These are phyloP conservation scores for Erysimum pusillum DNA, from an alignment of 441 rosid species.

Conservation along the genomic window DNA sequence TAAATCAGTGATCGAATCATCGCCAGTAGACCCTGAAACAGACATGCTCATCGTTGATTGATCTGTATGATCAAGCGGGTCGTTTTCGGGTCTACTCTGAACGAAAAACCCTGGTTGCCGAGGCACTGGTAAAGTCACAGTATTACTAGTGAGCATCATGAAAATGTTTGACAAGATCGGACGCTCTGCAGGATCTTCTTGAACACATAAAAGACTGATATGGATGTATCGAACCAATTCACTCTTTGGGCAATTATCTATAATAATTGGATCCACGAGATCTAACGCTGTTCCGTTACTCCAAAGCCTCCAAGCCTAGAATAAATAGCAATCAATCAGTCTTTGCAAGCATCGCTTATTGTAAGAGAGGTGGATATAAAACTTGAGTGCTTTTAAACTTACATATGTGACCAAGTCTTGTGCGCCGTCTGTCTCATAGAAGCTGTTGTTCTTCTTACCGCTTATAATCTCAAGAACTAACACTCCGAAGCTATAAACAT, in stretches of 20 bases:
- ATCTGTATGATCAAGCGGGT: not conserved
- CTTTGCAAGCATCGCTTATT: not conserved
- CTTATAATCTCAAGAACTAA: slow-evolving; percentile 9
- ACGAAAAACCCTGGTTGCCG: not conserved
- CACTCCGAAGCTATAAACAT: not conserved
- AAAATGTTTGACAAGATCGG: slow-evolving; percentile 44
- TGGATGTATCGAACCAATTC: slow-evolving; percentile 53
- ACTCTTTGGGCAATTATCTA: not conserved
- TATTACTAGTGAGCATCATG: slow-evolving; percentile 39
- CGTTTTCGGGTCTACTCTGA: not conserved
- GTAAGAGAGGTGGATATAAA: not conserved
- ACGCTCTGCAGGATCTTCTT: slow-evolving; percentile 48
- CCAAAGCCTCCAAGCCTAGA: slow-evolving; percentile 41
- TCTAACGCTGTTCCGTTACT: slow-evolving; percentile 38
- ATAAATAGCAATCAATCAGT: not conserved
- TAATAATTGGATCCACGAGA: slow-evolving; percentile 41
- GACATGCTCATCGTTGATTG: not conserved
- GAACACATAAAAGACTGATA: slow-evolving; percentile 51
- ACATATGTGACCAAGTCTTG: not conserved
- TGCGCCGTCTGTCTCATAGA: not conserved
- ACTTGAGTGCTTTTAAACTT: not conserved
- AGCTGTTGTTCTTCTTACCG: not conserved
- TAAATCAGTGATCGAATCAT: not conserved
- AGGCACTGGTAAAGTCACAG: slow-evolving; percentile 32
- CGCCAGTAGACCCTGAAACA: not conserved